Evolutionary conservation across 2,329 filamentous ascomycete genomes (phyloP).

Genomic region (Daldinia sp.): DNA sequence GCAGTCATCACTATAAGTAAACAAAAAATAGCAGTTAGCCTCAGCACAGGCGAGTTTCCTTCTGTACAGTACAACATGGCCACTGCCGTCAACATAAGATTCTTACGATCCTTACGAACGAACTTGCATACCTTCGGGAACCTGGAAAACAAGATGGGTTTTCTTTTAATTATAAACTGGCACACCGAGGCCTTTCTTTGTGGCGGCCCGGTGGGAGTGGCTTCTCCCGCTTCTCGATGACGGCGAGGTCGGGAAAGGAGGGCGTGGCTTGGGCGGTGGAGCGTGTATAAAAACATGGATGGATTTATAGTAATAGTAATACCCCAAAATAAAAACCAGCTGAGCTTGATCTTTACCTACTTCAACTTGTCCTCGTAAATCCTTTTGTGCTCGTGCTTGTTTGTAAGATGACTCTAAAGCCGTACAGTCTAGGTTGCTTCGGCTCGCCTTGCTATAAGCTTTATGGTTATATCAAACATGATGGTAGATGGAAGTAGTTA

Average conservation of each 20-base stretch:
- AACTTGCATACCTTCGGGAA: conserved; percentile 45
- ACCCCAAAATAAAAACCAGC: conserved; percentile 39
- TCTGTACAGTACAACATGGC: conserved; percentile 29
- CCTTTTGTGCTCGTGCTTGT: not conserved
- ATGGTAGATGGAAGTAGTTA: too few species aligned
- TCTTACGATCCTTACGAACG: conserved; percentile 68
- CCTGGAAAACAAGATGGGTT: conserved; percentile 34
- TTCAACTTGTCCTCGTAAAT: not conserved
- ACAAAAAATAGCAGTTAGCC: conserved; percentile 7
- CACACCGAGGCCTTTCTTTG: not conserved
- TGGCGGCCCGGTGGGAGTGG: conserved; percentile 16
- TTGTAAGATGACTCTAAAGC: not conserved
- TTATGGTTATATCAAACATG: too few species aligned
- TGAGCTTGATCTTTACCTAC: conserved; percentile 36
- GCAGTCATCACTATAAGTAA: not conserved
- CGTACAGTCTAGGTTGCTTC: too few species aligned
- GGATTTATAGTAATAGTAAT: conserved; percentile 46
- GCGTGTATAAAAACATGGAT: conserved; percentile 30
- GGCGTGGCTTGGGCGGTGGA: not conserved
- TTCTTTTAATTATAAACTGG: conserved; percentile 33
- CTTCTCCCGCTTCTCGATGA: not conserved
- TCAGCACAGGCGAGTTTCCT: conserved; percentile 10
- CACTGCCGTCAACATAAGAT: conserved; percentile 50
- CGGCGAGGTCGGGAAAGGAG: conserved; percentile 5
- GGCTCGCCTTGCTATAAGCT: too few species aligned